Conservation (phyloP, 768 basidiomycete genomes). For the Pholiota microspora region DNA sequence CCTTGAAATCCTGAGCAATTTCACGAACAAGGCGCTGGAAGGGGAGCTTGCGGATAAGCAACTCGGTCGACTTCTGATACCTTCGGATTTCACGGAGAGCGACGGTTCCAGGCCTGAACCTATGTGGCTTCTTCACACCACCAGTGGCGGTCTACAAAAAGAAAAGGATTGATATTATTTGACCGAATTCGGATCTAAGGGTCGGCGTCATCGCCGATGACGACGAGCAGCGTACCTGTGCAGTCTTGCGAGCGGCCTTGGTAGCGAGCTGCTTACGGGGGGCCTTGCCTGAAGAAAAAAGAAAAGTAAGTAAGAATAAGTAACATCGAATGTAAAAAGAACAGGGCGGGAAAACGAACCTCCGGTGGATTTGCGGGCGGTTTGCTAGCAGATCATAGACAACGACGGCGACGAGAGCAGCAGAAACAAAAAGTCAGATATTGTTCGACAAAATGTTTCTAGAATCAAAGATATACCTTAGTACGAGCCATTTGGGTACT, state of each 20-base stretch:
- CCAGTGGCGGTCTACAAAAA: conserved; percentile 68
- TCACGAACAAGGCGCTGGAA: conserved; percentile 98
- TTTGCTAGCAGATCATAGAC: conserved; percentile 66
- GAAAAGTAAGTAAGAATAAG: conserved; percentile 17
- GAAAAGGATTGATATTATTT: conserved; percentile 6
- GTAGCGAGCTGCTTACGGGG: conserved; percentile 94
- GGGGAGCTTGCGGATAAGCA: conserved; percentile 98
- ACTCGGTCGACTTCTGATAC: conserved; percentile 99
- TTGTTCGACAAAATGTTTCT: conserved; percentile 17
- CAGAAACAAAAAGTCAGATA: not conserved
- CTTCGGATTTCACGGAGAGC: conserved; percentile 98
- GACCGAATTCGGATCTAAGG: conserved; percentile 13
- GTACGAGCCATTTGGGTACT: conserved; percentile 74
- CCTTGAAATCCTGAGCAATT: conserved; percentile 97
- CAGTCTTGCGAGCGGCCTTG: conserved; percentile 93
- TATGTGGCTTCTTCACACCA: conserved; percentile 99
- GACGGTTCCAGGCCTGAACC: conserved; percentile 97
- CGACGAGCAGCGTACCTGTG: conserved; percentile 50
- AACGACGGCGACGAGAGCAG: conserved; percentile 24
- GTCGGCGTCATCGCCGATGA: conserved; percentile 17
- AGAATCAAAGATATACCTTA: conserved; percentile 51
- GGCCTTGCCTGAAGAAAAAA: conserved; percentile 62
- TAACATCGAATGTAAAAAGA: conserved; percentile 6
- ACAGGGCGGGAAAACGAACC: conserved; percentile 44
- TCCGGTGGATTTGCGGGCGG: conserved; percentile 98